Evolutionary conservation across 805 yeast species (phyloP), one percentile per base, ranked within the genome.

Genomic region (Suhomyces tanzawaensis): DNA sequence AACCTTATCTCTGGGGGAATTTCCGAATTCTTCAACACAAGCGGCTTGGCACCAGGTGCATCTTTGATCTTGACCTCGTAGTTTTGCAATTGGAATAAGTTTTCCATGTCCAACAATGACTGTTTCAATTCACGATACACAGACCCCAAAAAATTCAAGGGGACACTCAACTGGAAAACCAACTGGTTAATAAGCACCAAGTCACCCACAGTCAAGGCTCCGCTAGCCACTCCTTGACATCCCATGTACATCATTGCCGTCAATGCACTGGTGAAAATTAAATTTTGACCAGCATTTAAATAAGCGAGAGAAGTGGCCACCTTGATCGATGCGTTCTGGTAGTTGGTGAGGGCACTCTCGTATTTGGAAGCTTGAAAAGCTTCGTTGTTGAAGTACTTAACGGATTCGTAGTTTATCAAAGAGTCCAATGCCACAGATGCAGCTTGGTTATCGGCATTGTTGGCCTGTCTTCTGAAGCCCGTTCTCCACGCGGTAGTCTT

Each of bases 241-340:
- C 96, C 97, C 95, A 93, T 82, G 60, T 86, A 93, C 99, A 93
- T 93, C 95, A 93, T 93, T 2, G 82, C 85, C 1, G 99, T 93
- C 46, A 93, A 68, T 1, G 99, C 98, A 28, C 85, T 63, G 0
- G 97, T 86, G 64, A 85, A 85, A 22, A 85, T 85, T 39, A 84
- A 50, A 55, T 82, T 85, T 58, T 85, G 95, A 13, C 95, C 95
- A 0, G 88, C 72, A 47, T 85, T 85, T 44, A 85, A 67, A 52
- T 75, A 85, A 17, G 93, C 89, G 45, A 85, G 65, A 1, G 93
- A 85, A 3, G 91, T 85, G 2, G 91, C 89, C n/a, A 85, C 87
- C 54, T 84, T 83, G 47, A 85, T 79, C 19, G 82, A 78, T 2
- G 89, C 78, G 42, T 74, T 68, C 58, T 87, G 93, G 60, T 93